These are phyloP conservation scores for Fusarium sp. DNA, from an alignment of 2,329 filamentous ascomycete genomes.

Conservation along the genomic window DNA sequence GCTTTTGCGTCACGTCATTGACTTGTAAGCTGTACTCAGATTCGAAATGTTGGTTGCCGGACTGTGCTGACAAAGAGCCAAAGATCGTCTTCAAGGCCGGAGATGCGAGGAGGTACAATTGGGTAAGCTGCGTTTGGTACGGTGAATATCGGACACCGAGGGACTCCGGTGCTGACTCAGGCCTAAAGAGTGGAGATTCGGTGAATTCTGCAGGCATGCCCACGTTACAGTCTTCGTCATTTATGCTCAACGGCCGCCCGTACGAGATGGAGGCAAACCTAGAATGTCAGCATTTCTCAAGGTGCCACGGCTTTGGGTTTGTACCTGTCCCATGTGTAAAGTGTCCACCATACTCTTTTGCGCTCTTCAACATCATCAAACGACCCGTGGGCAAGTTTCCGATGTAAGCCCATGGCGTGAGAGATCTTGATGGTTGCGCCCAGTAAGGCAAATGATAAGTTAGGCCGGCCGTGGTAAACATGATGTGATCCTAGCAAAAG, in stretches of 20 bases:
- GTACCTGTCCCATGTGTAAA: constrained; percentile 5
- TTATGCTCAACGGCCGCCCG: background rate
- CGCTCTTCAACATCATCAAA: background rate
- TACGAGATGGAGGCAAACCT: constrained; percentile 1
- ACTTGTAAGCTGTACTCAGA: background rate
- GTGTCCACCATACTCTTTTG: background rate
- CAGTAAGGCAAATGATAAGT: background rate
- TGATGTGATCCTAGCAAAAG: background rate
- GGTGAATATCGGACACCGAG: background rate
- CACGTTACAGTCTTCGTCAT: constrained; percentile 1
- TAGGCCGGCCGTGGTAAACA: background rate
- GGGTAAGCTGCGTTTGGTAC: background rate
- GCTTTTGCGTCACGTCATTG: background rate
- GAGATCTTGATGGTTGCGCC: background rate
- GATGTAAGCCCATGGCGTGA: background rate
- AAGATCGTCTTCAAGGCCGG: background rate
- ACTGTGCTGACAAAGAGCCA: background rate
- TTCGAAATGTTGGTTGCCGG: background rate
- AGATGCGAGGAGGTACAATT: background rate
- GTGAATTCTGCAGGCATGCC: background rate
- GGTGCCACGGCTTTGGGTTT: background rate
- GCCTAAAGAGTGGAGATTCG: background rate
- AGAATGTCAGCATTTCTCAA: background rate
- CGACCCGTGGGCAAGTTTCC: background rate
- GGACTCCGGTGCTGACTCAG: background rate